Base-by-base conservation (phyloP, 192 early-diverging fungal genomes). In the Mortierella antarctica region DNA sequence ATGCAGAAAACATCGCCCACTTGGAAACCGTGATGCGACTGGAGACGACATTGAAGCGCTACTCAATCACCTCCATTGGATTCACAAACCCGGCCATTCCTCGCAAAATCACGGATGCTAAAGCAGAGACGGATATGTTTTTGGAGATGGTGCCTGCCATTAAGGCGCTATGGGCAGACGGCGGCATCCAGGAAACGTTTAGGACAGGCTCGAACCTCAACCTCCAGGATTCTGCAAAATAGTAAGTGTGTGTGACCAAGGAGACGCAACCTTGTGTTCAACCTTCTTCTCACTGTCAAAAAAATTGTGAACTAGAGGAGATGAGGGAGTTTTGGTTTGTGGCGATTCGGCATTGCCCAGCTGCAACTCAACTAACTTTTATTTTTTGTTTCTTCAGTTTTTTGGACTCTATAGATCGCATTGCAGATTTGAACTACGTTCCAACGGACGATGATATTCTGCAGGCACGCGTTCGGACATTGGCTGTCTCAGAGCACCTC, bases 381-480 rank as follows among this genome's bases (percentile, higher is more conserved):
- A 59, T 40, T 11, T 11, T 11, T 5, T 14, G 14, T 41, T 40
- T 57, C 57, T 46, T 2, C 44, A 89, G 88, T 47, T 89, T 89
- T 65, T 59, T 89, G 56, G 85, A 85, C 56, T 74, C 82, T 49
- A 67, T 91, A 14, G 85, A 71, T 45, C 86, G 91, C 45, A 67
- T 92, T 45, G 83, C 86, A 44, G 69, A 83, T 13, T 49, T 63
- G 13, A 74, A 83, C 31, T 94, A 90, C 70, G 54, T 81, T 13
- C 93, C 92, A 12, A 89, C 87, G 31, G 89, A 91, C 62, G 84
- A 89, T 53, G 93, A 94, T 79, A 93, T 94, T 66, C 70, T 94
- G 23, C 84, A 86, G 64, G 85, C 90, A 17, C 85, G 93, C 50
- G 86, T 93, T 46, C 87, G 90, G 83, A 94, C 93, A 31, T 83